Evolutionary conservation across 805 yeast species (phyloP).

Genomic region (Ogataea ramenticola): DNA sequence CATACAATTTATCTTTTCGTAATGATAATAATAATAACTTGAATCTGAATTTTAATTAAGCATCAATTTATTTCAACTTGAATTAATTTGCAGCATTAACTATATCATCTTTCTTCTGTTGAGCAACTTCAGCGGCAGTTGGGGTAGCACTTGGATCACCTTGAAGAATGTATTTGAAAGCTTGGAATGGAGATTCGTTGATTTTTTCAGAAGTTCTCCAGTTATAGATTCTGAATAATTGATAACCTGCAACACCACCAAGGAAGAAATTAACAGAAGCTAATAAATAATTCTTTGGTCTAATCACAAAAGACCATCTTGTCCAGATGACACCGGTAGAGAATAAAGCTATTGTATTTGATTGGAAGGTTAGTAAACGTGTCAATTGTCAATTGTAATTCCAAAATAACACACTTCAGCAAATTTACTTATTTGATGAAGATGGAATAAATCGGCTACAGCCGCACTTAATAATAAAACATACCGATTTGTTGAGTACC

Average conservation of each 20-base stretch:
- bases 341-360: slow-evolving; percentile 46
- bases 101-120: neutral
- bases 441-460: neutral
- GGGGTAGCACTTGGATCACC: slow-evolving; percentile 25
- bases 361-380: too few relatives aligned
- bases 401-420: too few relatives aligned
- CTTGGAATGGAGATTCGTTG: slow-evolving; percentile 59
- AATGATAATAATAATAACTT: too few relatives aligned
- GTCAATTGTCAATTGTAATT: too few relatives aligned
- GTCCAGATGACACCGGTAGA: slow-evolving; percentile 97
- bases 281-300: slow-evolving; percentile 76
- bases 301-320: slow-evolving; percentile 93
- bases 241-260: slow-evolving; percentile 84
- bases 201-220: slow-evolving; percentile 44
- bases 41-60: too few relatives aligned
- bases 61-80: too few relatives aligned
- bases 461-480: slow-evolving; percentile 3
- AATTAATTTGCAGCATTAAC: neutral
- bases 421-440: neutral
- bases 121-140: neutral
- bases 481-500: slow-evolving; percentile 71
- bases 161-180: slow-evolving; percentile 49
- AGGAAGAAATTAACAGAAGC: slow-evolving; percentile 94
- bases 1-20: too few relatives aligned
- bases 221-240: slow-evolving; percentile 60